Evolutionary conservation across 352 stramenopile species (phyloP).

Genomic region (Globisporangium spinosum): DNA sequence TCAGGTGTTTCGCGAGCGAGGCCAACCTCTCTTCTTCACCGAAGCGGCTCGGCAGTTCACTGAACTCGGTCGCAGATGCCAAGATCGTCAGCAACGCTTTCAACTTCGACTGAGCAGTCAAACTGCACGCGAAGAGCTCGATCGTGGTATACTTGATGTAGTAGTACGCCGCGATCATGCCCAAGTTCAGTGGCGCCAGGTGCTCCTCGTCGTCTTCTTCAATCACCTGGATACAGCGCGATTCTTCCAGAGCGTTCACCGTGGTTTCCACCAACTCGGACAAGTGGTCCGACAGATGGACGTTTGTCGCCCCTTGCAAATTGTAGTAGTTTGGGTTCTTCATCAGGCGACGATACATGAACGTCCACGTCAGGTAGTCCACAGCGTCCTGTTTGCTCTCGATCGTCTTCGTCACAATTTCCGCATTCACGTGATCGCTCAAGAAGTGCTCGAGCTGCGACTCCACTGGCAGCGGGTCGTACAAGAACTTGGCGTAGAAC

Average conservation of each 20-base stretch:
- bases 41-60: slow-evolving; percentile 89
- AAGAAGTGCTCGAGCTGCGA: slow-evolving; percentile 98
- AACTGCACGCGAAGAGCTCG: slow-evolving; percentile 96
- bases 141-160: slow-evolving; percentile 99
- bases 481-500: slow-evolving; percentile 98
- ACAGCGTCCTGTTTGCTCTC: slow-evolving; percentile 98
- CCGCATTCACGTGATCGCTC: slow-evolving; percentile 98
- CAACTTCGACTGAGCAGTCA: slow-evolving; percentile 97
- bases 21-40: slow-evolving; percentile 94
- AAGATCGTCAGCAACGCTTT: slow-evolving; percentile 96
- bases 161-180: slow-evolving; percentile 99
- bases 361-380: slow-evolving; percentile 99
- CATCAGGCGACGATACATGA: slow-evolving; percentile 97
- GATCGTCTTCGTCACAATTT: slow-evolving; percentile 98
- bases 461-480: slow-evolving; percentile 99
- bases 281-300: slow-evolving; percentile 97
- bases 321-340: slow-evolving; percentile 99
- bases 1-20: slow-evolving; percentile 92
- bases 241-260: slow-evolving; percentile 95
- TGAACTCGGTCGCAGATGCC: slow-evolving; percentile 95
- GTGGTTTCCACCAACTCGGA: slow-evolving; percentile 98
- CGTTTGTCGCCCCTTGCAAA: slow-evolving; percentile 88
- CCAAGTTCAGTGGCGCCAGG: slow-evolving; percentile 96
- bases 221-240: slow-evolving; percentile 94
- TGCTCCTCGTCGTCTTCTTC: slow-evolving; percentile 91